Conservation (phyloP, 1,139 yeast species). For the Candida sp. region DNA sequence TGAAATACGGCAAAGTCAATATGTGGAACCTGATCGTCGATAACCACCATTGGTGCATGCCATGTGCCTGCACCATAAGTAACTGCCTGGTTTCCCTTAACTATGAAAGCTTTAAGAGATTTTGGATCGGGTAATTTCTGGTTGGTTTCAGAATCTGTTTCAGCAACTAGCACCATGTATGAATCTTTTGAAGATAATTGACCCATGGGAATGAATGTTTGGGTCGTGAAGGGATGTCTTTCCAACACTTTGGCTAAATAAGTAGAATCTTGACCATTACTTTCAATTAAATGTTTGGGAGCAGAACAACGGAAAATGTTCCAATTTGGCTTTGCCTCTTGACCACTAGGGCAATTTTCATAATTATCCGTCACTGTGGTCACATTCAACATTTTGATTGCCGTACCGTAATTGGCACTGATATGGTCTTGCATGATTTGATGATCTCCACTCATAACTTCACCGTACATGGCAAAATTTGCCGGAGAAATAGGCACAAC, state of each 20-base stretch:
- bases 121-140: conserved; percentile 56
- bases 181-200: conserved; percentile 46
- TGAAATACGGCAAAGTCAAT: conserved; percentile 84
- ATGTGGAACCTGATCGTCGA: conserved; percentile 44
- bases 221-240: conserved; percentile 89
- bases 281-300: conserved; percentile 55
- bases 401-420: conserved; percentile 92
- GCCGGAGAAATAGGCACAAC: conserved; percentile 42
- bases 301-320: conserved; percentile 82
- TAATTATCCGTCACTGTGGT: conserved; percentile 62
- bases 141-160: conserved; percentile 34
- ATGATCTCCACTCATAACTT: conserved; percentile 45
- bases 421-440: conserved; percentile 31
- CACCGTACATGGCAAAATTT: conserved; percentile 40
- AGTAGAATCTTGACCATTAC: conserved; percentile 14
- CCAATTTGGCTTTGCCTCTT: conserved; percentile 61
- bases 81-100: conserved; percentile 82
- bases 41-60: conserved; percentile 95
- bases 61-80: conserved; percentile 73
- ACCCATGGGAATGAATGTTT: conserved; percentile 90
- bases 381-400: conserved; percentile 70
- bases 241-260: conserved; percentile 74
- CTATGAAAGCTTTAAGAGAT: conserved; percentile 63
- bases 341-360: conserved; percentile 42
- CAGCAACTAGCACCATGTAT: conserved; percentile 81